phyloP scores from a whole-genome alignment of 306 rosid species.

The Quercus variabilis region DNA sequence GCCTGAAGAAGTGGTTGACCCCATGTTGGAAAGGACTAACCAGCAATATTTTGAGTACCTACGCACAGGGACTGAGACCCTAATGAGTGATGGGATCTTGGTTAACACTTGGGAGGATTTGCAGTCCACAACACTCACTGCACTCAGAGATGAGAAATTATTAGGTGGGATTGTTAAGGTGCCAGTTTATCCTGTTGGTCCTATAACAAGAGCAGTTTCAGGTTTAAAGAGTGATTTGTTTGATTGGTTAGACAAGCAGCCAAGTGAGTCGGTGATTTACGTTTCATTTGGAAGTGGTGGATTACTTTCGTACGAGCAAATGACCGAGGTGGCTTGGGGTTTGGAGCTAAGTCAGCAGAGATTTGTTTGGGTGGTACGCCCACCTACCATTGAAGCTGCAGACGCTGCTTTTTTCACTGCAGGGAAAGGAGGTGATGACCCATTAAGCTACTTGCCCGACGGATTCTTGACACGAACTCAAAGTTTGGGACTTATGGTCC shows the following conservation, averaged over 20 bases:
- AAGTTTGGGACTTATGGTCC: conserved; percentile 19
- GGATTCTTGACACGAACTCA: conserved; percentile 41
- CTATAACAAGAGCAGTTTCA: conserved; percentile 29
- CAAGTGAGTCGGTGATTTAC: conserved; percentile 42
- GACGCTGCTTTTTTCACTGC: conserved; percentile 25
- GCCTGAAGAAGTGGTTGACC: conserved; percentile 36
- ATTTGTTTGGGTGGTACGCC: conserved; percentile 68
- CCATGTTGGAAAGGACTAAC: conserved; percentile 24
- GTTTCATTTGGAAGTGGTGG: conserved; percentile 76
- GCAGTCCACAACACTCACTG: conserved; percentile 11
- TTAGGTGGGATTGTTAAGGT: conserved; percentile 15
- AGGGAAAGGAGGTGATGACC: neutral
- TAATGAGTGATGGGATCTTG: conserved; percentile 43
- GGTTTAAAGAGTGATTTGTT: neutral
- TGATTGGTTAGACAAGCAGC: conserved; percentile 54
- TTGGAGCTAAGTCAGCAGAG: conserved; percentile 54
- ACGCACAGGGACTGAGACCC: neutral
- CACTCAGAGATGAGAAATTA: conserved; percentile 11
- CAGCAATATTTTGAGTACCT: conserved; percentile 20
- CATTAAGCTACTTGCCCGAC: conserved; percentile 32
- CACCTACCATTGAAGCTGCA: conserved; percentile 13
- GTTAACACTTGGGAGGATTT: conserved; percentile 61
- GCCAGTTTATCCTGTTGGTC: conserved; percentile 53
- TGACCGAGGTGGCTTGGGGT: conserved; percentile 54
- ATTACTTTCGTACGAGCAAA: conserved; percentile 42